phyloP scores from a whole-genome alignment of 805 yeast genomes.

The Kuraishia molischiana region DNA sequence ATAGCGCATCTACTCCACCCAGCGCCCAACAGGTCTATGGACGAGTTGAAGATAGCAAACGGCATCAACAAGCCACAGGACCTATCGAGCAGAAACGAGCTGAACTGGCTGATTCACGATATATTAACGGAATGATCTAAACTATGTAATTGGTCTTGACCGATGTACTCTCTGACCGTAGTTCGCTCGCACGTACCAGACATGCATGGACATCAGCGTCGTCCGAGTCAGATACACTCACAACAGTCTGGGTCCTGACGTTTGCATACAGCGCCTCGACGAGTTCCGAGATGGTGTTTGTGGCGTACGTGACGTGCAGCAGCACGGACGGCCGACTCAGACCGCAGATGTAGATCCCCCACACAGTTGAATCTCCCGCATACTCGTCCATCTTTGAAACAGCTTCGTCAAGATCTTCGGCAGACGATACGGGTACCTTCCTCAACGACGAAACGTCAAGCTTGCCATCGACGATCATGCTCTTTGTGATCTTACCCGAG shows the following conservation, averaged over 20 bases:
- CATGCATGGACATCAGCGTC: background rate
- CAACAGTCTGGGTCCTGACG: background rate
- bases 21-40: constrained; percentile 1
- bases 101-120: constrained; percentile 64
- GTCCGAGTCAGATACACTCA: background rate
- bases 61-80: constrained; percentile 1
- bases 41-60: constrained; percentile 1
- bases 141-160: too few species aligned
- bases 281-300: background rate
- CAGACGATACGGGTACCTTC: background rate
- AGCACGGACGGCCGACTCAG: background rate
- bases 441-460: background rate
- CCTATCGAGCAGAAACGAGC: constrained; percentile 54
- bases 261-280: background rate
- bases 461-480: background rate
- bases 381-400: background rate
- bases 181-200: background rate
- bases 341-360: background rate
- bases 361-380: background rate
- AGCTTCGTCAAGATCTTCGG: background rate
- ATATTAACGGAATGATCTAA: constrained; percentile 27
- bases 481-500: too few species aligned
- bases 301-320: background rate
- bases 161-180: background rate
- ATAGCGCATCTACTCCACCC: constrained; percentile 17